Evolutionary conservation across 2,329 filamentous ascomycete species (phyloP).

Genomic region (Huntiella abstrusa): DNA sequence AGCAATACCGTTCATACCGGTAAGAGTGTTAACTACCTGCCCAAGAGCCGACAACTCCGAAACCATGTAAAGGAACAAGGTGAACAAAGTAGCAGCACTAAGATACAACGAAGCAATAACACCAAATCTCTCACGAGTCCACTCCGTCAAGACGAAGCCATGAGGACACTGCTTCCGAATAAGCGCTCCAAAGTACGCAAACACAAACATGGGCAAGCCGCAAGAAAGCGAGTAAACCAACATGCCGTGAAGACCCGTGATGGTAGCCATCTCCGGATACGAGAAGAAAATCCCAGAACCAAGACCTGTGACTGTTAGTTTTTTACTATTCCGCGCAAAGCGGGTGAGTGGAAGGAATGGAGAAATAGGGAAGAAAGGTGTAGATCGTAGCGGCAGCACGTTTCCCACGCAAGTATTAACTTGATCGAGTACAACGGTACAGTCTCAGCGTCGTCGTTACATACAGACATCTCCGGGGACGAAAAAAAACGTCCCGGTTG

Average conservation of each 20-base stretch:
- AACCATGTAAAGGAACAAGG: slow-evolving; percentile 75
- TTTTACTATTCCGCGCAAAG: slow-evolving; percentile 9
- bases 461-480: slow-evolving; percentile 5
- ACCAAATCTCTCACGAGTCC: slow-evolving; percentile 65
- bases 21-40: slow-evolving; percentile 57
- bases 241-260: slow-evolving; percentile 61
- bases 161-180: slow-evolving; percentile 66
- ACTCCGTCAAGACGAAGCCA: slow-evolving; percentile 70
- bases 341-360: slow-evolving; percentile 11
- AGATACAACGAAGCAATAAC: slow-evolving; percentile 49
- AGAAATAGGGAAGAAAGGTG: slow-evolving; percentile 17
- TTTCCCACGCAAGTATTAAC: slow-evolving; percentile 98
- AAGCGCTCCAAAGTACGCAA: slow-evolving; percentile 55
- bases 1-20: slow-evolving; percentile 54
- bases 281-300: slow-evolving; percentile 70
- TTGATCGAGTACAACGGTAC: slow-evolving; percentile 97
- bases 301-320: slow-evolving; percentile 43
- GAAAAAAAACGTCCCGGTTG: background rate
- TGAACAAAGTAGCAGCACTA: slow-evolving; percentile 60
- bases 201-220: slow-evolving; percentile 52
- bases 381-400: slow-evolving; percentile 67
- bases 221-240: slow-evolving; percentile 59
- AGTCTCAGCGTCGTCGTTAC: slow-evolving; percentile 59
- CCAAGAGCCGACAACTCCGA: slow-evolving; percentile 65
- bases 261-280: slow-evolving; percentile 63